phyloP scores from a whole-genome alignment of 495 filamentous ascomycete species.

The Letharia columbiana region DNA sequence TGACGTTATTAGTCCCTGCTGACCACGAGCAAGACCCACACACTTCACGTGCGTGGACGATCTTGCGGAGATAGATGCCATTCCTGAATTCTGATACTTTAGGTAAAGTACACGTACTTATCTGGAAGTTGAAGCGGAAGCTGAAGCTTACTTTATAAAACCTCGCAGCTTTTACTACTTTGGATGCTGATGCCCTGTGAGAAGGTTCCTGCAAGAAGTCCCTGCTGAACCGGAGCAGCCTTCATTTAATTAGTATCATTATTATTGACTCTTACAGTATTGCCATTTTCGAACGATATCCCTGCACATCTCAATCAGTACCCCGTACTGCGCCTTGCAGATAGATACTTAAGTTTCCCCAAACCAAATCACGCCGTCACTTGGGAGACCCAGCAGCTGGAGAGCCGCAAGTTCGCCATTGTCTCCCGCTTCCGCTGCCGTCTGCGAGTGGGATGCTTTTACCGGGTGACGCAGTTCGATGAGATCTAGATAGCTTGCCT shows the following conservation, averaged over 20 bases:
- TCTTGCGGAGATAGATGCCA: conserved; percentile 1
- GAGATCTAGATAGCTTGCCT: neutral
- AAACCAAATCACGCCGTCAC: neutral
- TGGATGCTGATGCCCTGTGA: neutral
- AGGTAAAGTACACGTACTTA: neutral
- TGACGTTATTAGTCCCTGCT: neutral
- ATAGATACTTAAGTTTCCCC: too few species aligned
- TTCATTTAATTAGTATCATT: too few species aligned
- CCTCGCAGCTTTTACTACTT: conserved; percentile 12
- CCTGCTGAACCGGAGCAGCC: too few species aligned
- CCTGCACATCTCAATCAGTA: neutral
- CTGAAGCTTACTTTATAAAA: too few species aligned
- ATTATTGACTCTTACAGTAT: too few species aligned
- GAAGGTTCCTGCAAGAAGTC: neutral
- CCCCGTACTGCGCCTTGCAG: neutral
- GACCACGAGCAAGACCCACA: conserved; percentile 8
- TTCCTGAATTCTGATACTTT: too few species aligned
- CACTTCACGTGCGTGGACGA: neutral
- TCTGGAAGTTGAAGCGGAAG: neutral
- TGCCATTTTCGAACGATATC: too few species aligned
- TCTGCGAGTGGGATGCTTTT: conserved; percentile 10
- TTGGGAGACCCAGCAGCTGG: neutral
- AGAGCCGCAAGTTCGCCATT: conserved; percentile 5
- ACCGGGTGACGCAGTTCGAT: conserved; percentile 6
- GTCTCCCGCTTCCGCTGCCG: conserved; percentile 17